Base-by-base conservation (phyloP, 2,329 filamentous ascomycete species). In the Fusarium oxysporum region DNA sequence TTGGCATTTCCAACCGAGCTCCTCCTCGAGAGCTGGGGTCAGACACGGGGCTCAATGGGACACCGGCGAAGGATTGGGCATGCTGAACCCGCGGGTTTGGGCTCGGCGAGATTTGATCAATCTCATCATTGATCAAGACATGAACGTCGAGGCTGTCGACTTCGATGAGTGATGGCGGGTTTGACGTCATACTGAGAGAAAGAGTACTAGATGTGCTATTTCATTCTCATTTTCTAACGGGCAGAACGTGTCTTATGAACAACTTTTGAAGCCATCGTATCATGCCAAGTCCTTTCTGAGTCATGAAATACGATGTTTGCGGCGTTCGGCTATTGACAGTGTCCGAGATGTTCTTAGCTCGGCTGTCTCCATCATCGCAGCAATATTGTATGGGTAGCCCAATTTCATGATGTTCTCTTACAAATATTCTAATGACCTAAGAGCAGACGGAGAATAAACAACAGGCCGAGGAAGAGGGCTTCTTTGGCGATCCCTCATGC, bases 101-200 rank as follows among this genome's bases (percentile, higher is more conserved):
- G 23, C 44, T 40, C 6, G 56, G 56, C 3, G 56, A 59, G 33
- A 59, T 59, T 11, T 38, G 56, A 4, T 59, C 43, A 13, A 59
- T 51, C 5, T 59, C 56, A 21, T 59, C 25, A 5, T 59, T 59
- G 33, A 59, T 51, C 21, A 59, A 23, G 11, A 59, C 56, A 11
- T 40, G 33, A 1, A 59, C 25, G 25, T 59, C 56, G 16, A 59
- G 44, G n/a, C 25, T 40, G 21, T 59, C 56, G 2, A 59, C 25
- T 28, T 59, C 25, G 5, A 53, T 48, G 23, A 45, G 40, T 3
- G 21, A 43, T 8, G 40, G 17, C 9, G 7, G 0, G 10, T 32
- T 32, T 10, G 6, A 8, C 14, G 21, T 28, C 44, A 59, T 59
- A 3, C 12, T 53, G 25, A 23, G 4, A 53, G 12, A 30, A 13